Evolutionary conservation across 208 protist genomes (phyloP).

Genomic region (Leishmania gerbilli): DNA sequence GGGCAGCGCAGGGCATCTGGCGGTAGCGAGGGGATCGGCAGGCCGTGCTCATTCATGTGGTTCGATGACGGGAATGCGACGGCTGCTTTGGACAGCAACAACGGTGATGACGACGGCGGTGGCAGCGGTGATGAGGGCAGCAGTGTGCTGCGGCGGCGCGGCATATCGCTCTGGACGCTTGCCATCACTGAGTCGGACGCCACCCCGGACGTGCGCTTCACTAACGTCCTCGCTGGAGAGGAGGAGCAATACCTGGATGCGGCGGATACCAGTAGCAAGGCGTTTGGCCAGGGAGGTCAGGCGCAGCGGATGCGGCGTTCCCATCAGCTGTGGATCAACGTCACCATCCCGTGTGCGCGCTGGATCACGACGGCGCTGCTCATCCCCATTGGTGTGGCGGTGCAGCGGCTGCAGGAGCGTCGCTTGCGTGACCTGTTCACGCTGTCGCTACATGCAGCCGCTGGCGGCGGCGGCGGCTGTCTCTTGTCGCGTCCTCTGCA

Average conservation of each 20-base stretch:
- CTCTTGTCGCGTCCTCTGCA: background rate
- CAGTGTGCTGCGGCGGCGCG: conserved; percentile 11
- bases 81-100: background rate
- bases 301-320: conserved; percentile 1
- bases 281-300: background rate
- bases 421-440: conserved; percentile 49
- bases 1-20: background rate
- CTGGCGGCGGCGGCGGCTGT: background rate
- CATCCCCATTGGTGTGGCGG: conserved; percentile 66
- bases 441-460: conserved; percentile 13
- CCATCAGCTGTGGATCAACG: conserved; percentile 65
- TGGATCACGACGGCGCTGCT: conserved; percentile 82
- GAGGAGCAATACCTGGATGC: conserved; percentile 3
- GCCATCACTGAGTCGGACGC: conserved; percentile 20
- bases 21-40: background rate
- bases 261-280: background rate
- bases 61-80: background rate
- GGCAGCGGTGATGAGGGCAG: background rate
- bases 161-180: conserved; percentile 19
- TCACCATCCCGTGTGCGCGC: conserved; percentile 67
- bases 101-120: conserved; percentile 3
- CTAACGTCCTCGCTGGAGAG: conserved; percentile 6
- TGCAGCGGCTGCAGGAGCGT: conserved; percentile 69
- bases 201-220: conserved; percentile 28
- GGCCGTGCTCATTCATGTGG: background rate